phyloP scores from a whole-genome alignment of 2,329 filamentous ascomycete genomes.

The Pestalotiopsis sp. region DNA sequence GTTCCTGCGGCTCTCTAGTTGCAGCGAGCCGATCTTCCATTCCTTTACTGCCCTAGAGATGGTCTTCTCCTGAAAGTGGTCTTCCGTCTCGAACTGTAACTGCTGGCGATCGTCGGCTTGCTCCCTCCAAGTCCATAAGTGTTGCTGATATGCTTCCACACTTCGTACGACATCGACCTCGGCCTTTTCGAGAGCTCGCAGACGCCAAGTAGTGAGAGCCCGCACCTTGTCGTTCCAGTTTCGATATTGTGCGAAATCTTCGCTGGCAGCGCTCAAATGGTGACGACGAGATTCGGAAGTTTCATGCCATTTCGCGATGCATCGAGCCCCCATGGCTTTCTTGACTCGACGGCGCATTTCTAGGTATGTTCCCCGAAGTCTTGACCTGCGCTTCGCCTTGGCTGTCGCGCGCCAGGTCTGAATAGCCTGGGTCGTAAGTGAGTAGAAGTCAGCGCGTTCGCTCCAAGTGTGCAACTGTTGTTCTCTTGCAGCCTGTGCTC shows the following conservation, averaged over 20 bases:
- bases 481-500: conserved; percentile 17
- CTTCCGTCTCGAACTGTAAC: conserved; percentile 21
- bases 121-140: conserved; percentile 27
- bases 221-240: conserved; percentile 23
- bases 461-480: conserved; percentile 26
- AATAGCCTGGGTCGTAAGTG: conserved; percentile 24
- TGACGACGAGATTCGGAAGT: conserved; percentile 26
- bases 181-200: conserved; percentile 21
- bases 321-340: conserved; percentile 32
- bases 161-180: conserved; percentile 21
- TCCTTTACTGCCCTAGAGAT: conserved; percentile 25
- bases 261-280: conserved; percentile 24
- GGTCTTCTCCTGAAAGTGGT: conserved; percentile 25
- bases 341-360: conserved; percentile 34
- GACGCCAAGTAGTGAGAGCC: conserved; percentile 28
- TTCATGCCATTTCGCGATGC: conserved; percentile 28
- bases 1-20: conserved; percentile 28
- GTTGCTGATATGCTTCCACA: conserved; percentile 23
- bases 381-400: conserved; percentile 30
- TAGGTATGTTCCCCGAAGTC: conserved; percentile 30
- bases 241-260: conserved; percentile 22
- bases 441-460: conserved; percentile 31
- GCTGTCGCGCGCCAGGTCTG: conserved; percentile 25
- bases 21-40: conserved; percentile 32
- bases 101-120: conserved; percentile 18